Percentiles rank a stretch among this genome's conserved stretches.
phyloP scores from a whole-genome alignment of 257 asterid species.

The Nicotiana undulata region DNA sequence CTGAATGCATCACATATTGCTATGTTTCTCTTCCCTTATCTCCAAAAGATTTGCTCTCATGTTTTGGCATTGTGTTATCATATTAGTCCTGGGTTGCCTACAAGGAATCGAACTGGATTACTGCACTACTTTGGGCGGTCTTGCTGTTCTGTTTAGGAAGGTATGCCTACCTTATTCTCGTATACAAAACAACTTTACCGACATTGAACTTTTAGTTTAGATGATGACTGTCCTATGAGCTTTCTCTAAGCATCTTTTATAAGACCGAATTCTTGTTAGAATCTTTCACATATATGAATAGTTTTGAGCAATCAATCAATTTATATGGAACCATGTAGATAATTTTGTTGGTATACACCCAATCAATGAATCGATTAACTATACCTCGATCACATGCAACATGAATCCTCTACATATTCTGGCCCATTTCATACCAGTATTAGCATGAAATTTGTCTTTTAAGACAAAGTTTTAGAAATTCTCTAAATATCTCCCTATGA shows the following conservation, averaged over 20 bases:
- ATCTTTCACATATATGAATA: neutral
- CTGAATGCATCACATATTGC: neutral
- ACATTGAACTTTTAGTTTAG: neutral
- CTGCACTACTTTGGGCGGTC: conserved; percentile 45
- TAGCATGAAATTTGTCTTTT: neutral
- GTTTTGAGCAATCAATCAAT: neutral
- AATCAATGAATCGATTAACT: neutral
- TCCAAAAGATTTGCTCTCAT: conserved; percentile 5
- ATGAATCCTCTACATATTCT: neutral
- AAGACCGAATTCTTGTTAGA: neutral
- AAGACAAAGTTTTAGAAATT: neutral
- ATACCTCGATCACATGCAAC: neutral
- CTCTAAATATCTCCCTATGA: neutral
- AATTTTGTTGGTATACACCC: neutral
- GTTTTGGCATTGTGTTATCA: conserved; percentile 7
- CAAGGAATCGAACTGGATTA: conserved; percentile 65
- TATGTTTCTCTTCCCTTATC: neutral
- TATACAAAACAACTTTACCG: neutral
- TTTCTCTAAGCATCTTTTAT: neutral
- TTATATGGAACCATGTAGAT: neutral
- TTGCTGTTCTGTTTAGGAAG: conserved; percentile 70
- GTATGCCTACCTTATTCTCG: conserved; percentile 24
- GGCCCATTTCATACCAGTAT: neutral
- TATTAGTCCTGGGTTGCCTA: conserved; percentile 66
- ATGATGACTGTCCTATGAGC: neutral